Evolutionary conservation across 106 monocot genomes (phyloP).

Genomic region (Narthecium ossifragum): DNA sequence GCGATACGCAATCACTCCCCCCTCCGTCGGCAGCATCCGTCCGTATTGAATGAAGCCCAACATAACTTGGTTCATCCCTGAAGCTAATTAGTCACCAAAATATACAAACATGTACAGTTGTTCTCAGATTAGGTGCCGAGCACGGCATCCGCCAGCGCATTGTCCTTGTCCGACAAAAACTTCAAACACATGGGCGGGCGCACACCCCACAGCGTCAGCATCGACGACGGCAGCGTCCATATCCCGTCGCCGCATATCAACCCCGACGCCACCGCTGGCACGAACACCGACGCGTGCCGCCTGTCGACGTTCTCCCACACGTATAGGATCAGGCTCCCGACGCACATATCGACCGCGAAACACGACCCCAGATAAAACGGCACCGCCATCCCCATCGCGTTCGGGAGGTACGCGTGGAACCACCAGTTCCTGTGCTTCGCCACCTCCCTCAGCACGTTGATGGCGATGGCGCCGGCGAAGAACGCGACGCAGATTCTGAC

Average conservation of each 20-base stretch:
- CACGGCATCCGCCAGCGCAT: too few species aligned
- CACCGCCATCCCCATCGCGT: background rate
- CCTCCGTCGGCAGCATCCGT: conserved; percentile 15
- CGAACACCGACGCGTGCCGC: background rate
- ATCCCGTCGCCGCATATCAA: background rate
- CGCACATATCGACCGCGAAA: background rate
- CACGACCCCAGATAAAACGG: background rate
- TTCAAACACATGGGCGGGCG: background rate
- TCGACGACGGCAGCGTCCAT: background rate
- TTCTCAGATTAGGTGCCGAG: too few species aligned
- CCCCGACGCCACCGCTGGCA: background rate
- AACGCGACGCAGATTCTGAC: background rate
- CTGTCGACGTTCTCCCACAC: background rate
- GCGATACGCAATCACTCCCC: conserved; percentile 42
- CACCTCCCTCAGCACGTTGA: background rate
- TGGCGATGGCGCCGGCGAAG: background rate
- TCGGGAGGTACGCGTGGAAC: background rate
- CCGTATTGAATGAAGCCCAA: too few species aligned
- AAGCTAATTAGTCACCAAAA: too few species aligned
- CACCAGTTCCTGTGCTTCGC: background rate
- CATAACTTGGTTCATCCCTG: too few species aligned
- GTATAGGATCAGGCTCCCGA: background rate
- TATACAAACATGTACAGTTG: too few species aligned
- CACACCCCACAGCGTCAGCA: background rate
- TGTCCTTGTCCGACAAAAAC: background rate